These are phyloP conservation scores for Chaetomiaceae sp. DNA, from an alignment of 2,329 filamentous ascomycete species.

Conservation along the genomic window DNA sequence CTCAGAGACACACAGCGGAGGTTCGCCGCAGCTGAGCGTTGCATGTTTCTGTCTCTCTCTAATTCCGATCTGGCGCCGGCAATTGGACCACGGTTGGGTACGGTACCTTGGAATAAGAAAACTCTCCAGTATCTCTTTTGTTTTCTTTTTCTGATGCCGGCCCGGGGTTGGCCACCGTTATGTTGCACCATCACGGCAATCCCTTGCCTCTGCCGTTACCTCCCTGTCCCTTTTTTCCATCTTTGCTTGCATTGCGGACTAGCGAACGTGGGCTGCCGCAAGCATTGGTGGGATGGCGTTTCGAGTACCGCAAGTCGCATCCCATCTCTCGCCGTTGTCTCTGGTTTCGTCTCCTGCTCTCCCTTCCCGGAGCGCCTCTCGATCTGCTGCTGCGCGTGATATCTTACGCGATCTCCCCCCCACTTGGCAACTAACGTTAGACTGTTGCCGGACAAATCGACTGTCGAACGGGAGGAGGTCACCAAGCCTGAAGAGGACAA, in stretches of 20 bases:
- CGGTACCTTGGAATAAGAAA: conserved; percentile 2
- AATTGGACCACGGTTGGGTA: conserved; percentile 1
- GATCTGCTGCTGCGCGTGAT: conserved; percentile 8
- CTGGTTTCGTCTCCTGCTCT: not conserved
- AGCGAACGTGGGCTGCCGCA: not conserved
- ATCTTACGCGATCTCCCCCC: not conserved
- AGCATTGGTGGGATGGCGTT: not conserved
- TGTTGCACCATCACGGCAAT: conserved; percentile 6
- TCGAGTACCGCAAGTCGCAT: not conserved
- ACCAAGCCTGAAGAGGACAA: not conserved
- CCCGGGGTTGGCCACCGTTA: not conserved
- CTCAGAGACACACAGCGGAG: conserved; percentile 11
- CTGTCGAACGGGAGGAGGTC: too few species aligned
- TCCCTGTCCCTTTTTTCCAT: too few species aligned
- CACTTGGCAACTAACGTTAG: too few species aligned
- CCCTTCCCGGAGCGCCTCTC: not conserved
- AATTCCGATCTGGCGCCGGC: conserved; percentile 4
- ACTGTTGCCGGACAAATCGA: too few species aligned
- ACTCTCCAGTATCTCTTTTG: too few species aligned
- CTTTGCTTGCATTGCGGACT: too few species aligned
- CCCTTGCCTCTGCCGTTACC: conserved; percentile 8
- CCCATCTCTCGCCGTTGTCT: conserved; percentile 5
- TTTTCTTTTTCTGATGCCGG: not conserved
- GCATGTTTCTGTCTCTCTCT: conserved; percentile 2
- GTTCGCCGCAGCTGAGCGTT: conserved; percentile 7